Conservation (phyloP, 148 eudicot genomes). For the Rhododendron williamsianum region DNA sequence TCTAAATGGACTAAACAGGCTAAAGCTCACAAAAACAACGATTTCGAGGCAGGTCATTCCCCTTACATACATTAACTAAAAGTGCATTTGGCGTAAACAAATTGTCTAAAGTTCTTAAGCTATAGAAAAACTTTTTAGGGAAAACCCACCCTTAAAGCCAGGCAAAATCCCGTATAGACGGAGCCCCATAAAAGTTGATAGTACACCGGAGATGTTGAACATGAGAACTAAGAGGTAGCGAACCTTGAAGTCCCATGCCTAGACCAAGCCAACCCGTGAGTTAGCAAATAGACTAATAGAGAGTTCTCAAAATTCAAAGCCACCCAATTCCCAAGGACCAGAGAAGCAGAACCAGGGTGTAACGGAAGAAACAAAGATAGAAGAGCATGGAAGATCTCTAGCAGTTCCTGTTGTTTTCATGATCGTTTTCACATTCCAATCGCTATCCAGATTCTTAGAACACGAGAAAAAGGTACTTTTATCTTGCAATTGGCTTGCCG, state of each 20-base stretch:
- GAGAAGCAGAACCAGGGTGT: background rate
- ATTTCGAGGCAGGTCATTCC: background rate
- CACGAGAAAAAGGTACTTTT: conserved; percentile 17
- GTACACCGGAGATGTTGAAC: too few relatives aligned
- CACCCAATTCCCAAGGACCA: background rate
- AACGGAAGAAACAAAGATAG: conserved; percentile 13
- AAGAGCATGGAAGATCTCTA: conserved; percentile 13
- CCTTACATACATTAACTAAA: background rate
- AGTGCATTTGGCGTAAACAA: background rate
- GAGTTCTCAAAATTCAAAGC: background rate
- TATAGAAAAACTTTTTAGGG: background rate
- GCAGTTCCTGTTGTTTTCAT: conserved; percentile 38
- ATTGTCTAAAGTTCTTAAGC: background rate
- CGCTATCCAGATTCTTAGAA: conserved; percentile 25
- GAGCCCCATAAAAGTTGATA: too few relatives aligned
- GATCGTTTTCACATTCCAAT: conserved; percentile 27
- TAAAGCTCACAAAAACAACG: background rate
- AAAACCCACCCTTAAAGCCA: background rate
- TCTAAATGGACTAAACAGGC: background rate
- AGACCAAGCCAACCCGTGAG: background rate
- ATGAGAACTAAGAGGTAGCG: too few relatives aligned
- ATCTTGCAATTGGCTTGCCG: background rate
- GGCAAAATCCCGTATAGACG: too few relatives aligned
- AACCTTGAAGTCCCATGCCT: background rate
- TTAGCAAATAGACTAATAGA: background rate